Evolutionary conservation across 805 yeast genomes (phyloP).

Genomic region (Candida pini): DNA sequence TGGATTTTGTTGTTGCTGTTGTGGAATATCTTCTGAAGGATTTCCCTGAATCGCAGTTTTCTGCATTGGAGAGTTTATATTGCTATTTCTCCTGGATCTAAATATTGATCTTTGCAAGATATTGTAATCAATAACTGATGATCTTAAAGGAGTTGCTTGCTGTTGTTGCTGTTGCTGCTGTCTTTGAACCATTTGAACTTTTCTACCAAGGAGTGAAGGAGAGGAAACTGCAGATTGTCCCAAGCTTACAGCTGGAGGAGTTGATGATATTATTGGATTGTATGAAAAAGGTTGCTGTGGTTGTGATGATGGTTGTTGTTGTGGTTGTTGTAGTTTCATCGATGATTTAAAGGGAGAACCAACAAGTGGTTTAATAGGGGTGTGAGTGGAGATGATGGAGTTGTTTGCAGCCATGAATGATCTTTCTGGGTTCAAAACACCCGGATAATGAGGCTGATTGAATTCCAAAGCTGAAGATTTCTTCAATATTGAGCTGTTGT

Average conservation of each 20-base stretch:
- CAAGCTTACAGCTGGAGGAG: neutral
- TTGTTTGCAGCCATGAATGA: slow-evolving; percentile 1
- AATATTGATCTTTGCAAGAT: slow-evolving; percentile 21
- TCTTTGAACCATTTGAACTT: slow-evolving; percentile 1
- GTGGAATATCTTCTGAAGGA: neutral
- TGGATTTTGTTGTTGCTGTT: neutral
- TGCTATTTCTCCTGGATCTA: slow-evolving; percentile 12
- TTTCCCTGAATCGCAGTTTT: slow-evolving; percentile 3
- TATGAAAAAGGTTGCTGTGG: neutral
- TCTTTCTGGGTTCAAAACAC: no score
- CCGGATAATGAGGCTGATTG: no score
- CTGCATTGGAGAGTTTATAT: slow-evolving; percentile 3
- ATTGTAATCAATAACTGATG: slow-evolving; percentile 4
- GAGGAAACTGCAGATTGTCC: slow-evolving; percentile 1
- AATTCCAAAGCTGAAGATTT: no score
- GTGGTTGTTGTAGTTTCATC: slow-evolving; percentile 1
- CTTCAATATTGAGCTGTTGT: no score
- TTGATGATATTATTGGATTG: no score
- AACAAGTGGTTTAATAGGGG: slow-evolving; percentile 29
- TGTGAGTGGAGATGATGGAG: slow-evolving; percentile 11
- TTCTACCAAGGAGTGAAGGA: neutral
- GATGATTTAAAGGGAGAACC: slow-evolving; percentile 28
- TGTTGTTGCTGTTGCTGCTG: slow-evolving; percentile 3
- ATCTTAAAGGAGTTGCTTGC: neutral
- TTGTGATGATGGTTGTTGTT: slow-evolving; percentile 1